Evolutionary conservation across 345 rosid species (phyloP), one percentile per base, ranked within the genome.

Genomic region (Carallia brachiata): DNA sequence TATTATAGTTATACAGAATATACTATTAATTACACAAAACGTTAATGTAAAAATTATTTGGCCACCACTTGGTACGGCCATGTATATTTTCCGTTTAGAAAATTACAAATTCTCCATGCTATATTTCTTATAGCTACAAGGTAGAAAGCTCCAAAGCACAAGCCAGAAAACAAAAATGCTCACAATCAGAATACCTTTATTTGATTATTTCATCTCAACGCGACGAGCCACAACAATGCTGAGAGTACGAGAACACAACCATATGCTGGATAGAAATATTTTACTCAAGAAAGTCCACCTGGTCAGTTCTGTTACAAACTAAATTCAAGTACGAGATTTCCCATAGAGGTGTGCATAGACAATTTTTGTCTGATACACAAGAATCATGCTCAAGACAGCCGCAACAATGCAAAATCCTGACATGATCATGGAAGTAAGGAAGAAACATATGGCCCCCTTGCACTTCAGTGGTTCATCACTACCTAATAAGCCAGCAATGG

Each of bases 401-500:
- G 97, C 99, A 4, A 92, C 30, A 40, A 92, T 13, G 82, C 97
- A 96, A 74, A 92, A 80, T 39, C 90, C 98, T 59, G 99, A 90
- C 99, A 96, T 92, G 55, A 89, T 96, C 82, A 89, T 81, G 31
- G 91, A 90, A 62, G 98, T 96, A 67, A 90, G 83, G 92, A 92
- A 96, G 88, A 74, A 96, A 81, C 99, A 96, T 68, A 92, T 62
- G 13, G 91, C 74, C 65, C 98, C 98, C 77, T 85, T 83, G 52
- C 99, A 96, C 75, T 72, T 89, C 10, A 80, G 84, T 0, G 87
- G 82, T 9, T 92, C 94, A 54, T 89, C 88, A 9, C 65, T 62
- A 27, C 53, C 66, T 36, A 80, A 72, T 40, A 81, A 30, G 62
- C 74, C 37, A 1, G 85, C 70, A 19, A 85, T 69, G 28, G 77